These are phyloP conservation scores for Plantago ovata DNA, from an alignment of 257 asterid species.

Conservation along the genomic window DNA sequence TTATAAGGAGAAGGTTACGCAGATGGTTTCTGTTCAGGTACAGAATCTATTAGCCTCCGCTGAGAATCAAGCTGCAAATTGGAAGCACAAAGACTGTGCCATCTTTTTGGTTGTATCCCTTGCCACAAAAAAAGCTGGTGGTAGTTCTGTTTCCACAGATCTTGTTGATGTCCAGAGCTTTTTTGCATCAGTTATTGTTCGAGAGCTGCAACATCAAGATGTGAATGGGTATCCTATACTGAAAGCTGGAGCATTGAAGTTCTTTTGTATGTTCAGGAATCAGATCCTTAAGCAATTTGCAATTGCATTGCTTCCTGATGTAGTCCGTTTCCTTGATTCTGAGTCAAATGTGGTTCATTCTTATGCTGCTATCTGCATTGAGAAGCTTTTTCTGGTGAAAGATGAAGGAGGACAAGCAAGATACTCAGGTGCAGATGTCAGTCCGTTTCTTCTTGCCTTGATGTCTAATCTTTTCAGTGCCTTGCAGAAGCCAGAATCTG, in stretches of 20 bases:
- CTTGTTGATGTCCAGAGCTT: conserved; percentile 82
- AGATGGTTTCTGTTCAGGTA: conserved; percentile 68
- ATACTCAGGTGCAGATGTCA: conserved; percentile 64
- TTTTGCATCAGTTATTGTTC: conserved; percentile 75
- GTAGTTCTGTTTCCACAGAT: conserved; percentile 75
- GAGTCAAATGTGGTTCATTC: conserved; percentile 93
- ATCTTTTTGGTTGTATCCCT: conserved; percentile 85
- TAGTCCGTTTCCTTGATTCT: conserved; percentile 63
- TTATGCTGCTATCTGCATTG: conserved; percentile 95
- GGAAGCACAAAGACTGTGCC: conserved; percentile 98
- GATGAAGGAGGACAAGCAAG: conserved; percentile 75
- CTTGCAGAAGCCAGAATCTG: conserved; percentile 85
- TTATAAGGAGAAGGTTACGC: conserved; percentile 73
- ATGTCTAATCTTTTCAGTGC: conserved; percentile 83
- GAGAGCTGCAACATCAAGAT: conserved; percentile 74
- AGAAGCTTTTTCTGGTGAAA: conserved; percentile 78
- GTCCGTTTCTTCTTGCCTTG: conserved; percentile 59
- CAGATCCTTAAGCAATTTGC: conserved; percentile 69
- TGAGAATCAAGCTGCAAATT: conserved; percentile 65
- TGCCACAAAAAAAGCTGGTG: conserved; percentile 80
- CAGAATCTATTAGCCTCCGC: conserved; percentile 58
- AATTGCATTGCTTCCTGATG: conserved; percentile 72
- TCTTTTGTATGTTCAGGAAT: conserved; percentile 81
- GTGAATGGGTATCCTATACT: conserved; percentile 77
- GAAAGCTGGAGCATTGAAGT: conserved; percentile 93